A percentile compares a stretch with the other conserved stretches of the same genome.
Evolutionary conservation across 805 yeast genomes (phyloP).

Genomic region (Clavispora fructus): DNA sequence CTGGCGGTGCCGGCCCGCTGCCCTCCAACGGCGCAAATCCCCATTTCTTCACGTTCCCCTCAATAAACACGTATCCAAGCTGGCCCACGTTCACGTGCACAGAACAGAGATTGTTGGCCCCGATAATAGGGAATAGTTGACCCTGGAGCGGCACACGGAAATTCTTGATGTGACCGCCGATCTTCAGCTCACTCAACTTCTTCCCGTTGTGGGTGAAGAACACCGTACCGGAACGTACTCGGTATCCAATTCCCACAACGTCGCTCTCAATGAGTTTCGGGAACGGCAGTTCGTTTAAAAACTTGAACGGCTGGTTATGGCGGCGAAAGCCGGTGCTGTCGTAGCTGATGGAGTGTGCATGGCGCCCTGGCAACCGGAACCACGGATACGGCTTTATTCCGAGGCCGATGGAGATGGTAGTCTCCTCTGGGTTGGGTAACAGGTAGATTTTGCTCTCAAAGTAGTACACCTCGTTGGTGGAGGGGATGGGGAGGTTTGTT

Average conservation of each 20-base stretch:
- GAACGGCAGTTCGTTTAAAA: constrained; percentile 43
- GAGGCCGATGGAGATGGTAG: constrained; percentile 69
- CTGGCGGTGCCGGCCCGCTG: constrained; percentile 87
- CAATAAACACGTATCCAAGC: constrained; percentile 82
- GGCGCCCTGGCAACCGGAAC: constrained; percentile 90
- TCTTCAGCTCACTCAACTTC: constrained; percentile 71
- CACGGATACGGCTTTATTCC: constrained; percentile 88
- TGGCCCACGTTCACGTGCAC: constrained; percentile 90
- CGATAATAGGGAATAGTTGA: constrained; percentile 80
- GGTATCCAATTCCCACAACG: constrained; percentile 87
- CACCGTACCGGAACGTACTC: constrained; percentile 75
- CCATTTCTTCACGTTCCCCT: constrained; percentile 93
- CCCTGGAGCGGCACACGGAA: constrained; percentile 47
- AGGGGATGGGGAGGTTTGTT: constrained; percentile 82
- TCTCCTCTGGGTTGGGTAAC: constrained; percentile 49
- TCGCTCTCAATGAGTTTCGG: constrained; percentile 76
- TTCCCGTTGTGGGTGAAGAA: constrained; percentile 95
- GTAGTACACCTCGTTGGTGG: constrained; percentile 78
- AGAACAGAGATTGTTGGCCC: constrained; percentile 75
- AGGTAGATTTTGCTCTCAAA: constrained; percentile 84
- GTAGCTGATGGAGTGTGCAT: constrained; percentile 77
- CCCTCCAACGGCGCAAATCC: constrained; percentile 92
- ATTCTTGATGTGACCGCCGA: constrained; percentile 74
- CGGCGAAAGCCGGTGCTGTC: constrained; percentile 82
- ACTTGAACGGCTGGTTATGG: constrained; percentile 66